A percentile compares a stretch with the other conserved stretches of the same genome.
Evolutionary conservation across 1,284 basidiomycete species (phyloP).

Genomic region (Ceratobasidium sp.): DNA sequence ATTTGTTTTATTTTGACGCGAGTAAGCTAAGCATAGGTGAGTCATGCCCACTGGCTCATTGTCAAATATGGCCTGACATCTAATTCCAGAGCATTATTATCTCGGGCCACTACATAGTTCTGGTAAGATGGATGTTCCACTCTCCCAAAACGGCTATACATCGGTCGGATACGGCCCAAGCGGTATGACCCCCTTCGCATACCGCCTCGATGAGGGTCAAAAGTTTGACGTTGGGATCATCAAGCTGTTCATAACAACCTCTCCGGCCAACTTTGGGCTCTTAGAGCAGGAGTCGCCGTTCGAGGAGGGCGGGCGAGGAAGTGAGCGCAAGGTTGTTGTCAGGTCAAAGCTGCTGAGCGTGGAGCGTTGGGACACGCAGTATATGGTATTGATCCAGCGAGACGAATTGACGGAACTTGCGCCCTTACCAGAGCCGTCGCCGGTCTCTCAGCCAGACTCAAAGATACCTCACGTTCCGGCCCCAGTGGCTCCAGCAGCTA

Average conservation of each 20-base stretch:
- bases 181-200: neutral
- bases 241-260: conserved; percentile 28
- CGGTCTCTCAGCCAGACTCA: too few relatives aligned
- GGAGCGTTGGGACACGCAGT: conserved; percentile 19
- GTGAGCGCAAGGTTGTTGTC: neutral
- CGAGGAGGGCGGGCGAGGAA: neutral
- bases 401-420: neutral
- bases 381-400: neutral
- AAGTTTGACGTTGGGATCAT: conserved; percentile 7
- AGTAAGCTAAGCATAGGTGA: conserved; percentile 62
- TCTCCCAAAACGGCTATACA: too few relatives aligned
- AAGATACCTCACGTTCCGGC: too few relatives aligned
- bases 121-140: too few relatives aligned
- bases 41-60: neutral
- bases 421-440: neutral
- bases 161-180: conserved; percentile 18
- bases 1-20: conserved; percentile 65
- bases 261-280: neutral
- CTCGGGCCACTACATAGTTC: too few relatives aligned
- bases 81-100: too few relatives aligned
- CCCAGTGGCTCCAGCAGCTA: too few relatives aligned
- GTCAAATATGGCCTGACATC: too few relatives aligned
- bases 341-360: neutral
- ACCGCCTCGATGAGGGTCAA: conserved; percentile 5
- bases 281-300: conserved; percentile 23